Evolutionary conservation across 768 basidiomycete genomes (phyloP).

Genomic region (Tremella fuciformis): DNA sequence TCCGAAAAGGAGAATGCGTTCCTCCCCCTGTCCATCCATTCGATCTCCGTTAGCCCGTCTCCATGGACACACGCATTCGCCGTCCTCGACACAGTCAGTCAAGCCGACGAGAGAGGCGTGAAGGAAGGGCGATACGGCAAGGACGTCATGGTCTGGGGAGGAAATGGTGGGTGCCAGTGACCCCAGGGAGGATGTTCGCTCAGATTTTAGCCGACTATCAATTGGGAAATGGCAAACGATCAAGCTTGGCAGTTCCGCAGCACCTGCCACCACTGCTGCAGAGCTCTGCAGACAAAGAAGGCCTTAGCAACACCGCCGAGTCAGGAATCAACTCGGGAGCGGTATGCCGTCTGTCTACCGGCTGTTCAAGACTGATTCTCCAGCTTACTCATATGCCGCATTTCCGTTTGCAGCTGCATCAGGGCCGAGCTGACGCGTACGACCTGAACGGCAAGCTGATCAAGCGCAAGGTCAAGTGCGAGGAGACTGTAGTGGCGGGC

Average conservation of each 20-base stretch:
- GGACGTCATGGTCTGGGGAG: conserved; percentile 52
- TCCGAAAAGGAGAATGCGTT: conserved; percentile 63
- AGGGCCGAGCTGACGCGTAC: conserved; percentile 40
- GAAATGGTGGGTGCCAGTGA: conserved; percentile 38
- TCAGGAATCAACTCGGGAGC: conserved; percentile 43
- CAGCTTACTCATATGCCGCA: conserved; percentile 52
- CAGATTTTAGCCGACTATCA: conserved; percentile 45
- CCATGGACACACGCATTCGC: conserved; percentile 70
- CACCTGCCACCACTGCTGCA: conserved; percentile 51
- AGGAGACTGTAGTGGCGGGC: conserved; percentile 52
- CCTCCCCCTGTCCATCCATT: conserved; percentile 63
- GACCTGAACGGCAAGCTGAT: conserved; percentile 47
- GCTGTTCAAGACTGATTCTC: conserved; percentile 6
- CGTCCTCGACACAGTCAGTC: conserved; percentile 63
- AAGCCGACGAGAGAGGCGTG: conserved; percentile 52
- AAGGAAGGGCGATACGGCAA: conserved; percentile 47
- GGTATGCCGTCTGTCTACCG: conserved; percentile 16
- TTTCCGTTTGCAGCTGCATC: conserved; percentile 51
- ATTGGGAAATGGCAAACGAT: conserved; percentile 54
- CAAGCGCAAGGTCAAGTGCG: conserved; percentile 45
- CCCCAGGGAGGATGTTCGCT: conserved; percentile 11
- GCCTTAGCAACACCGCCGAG: conserved; percentile 16
- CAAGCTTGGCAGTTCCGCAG: conserved; percentile 53
- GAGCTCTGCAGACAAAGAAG: conserved; percentile 8
- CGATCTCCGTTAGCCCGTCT: conserved; percentile 59